phyloP scores from a whole-genome alignment of 768 basidiomycete genomes.

The Lactifluus subvellereus region DNA sequence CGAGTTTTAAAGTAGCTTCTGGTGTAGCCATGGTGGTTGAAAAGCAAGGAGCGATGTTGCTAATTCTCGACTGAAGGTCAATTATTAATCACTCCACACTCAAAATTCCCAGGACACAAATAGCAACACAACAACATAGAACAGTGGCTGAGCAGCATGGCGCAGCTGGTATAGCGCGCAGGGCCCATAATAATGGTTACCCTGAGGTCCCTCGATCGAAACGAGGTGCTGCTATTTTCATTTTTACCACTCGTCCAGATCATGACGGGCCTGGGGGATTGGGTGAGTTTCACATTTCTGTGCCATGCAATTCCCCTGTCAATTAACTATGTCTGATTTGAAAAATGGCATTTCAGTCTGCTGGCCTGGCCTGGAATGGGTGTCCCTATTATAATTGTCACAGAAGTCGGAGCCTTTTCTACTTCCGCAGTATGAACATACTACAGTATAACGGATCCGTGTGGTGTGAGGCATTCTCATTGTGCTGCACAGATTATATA shows the following conservation, averaged over 20 bases:
- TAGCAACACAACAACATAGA: background rate
- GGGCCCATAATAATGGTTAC: constrained; percentile 30
- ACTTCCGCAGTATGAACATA: no score
- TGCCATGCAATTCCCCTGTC: no score
- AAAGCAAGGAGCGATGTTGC: background rate
- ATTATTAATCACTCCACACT: constrained; percentile 6
- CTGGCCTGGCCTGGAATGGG: no score
- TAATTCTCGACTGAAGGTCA: background rate
- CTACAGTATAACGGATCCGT: no score
- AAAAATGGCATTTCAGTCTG: no score
- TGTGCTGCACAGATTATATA: no score
- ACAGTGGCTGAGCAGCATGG: constrained; percentile 27
- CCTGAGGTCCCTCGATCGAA: constrained; percentile 34
- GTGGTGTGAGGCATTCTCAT: no score
- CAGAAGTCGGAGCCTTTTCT: no score
- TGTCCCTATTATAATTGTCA: no score
- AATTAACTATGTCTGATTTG: no score
- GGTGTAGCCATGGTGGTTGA: constrained; percentile 20
- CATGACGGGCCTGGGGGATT: no score
- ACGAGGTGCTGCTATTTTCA: constrained; percentile 31
- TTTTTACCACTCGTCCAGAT: background rate
- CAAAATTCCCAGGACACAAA: background rate
- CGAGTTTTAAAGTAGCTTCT: constrained; percentile 33
- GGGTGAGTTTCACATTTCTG: no score
- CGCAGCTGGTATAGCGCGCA: constrained; percentile 29